Evolutionary conservation across 2,329 filamentous ascomycete species (phyloP).

Genomic region (Colletotrichum sidae): DNA sequence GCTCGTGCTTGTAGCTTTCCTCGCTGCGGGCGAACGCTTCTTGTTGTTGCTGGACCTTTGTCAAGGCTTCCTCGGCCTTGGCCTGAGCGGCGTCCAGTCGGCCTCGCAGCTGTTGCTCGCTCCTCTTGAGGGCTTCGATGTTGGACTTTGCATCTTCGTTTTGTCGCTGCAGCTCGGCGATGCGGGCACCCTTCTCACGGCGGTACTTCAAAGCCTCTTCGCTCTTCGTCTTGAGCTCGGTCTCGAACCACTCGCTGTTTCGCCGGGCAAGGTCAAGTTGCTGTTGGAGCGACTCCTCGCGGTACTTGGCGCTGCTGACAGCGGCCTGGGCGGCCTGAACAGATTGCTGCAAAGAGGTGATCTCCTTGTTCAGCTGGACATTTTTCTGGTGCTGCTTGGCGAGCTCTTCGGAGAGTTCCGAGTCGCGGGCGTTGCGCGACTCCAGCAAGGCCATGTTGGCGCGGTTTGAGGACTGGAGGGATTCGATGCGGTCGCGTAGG

Average conservation of each 20-base stretch:
- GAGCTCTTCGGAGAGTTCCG: constrained; percentile 86
- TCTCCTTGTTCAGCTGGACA: constrained; percentile 83
- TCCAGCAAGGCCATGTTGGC: constrained; percentile 91
- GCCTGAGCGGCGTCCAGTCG: constrained; percentile 86
- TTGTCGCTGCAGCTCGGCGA: constrained; percentile 87
- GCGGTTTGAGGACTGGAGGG: constrained; percentile 91
- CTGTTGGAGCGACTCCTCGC: constrained; percentile 89
- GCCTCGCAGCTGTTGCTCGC: constrained; percentile 82
- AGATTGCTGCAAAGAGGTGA: constrained; percentile 83
- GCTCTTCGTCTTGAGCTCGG: constrained; percentile 89
- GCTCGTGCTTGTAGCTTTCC: constrained; percentile 86
- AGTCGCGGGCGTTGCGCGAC: constrained; percentile 87
- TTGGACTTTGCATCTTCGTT: constrained; percentile 86
- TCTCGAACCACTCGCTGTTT: constrained; percentile 94
- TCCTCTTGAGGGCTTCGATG: constrained; percentile 81
- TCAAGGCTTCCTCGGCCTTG: constrained; percentile 86
- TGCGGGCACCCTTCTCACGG: constrained; percentile 92
- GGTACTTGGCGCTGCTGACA: constrained; percentile 85
- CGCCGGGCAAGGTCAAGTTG: constrained; percentile 89
- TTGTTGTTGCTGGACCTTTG: constrained; percentile 85
- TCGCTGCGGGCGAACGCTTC: constrained; percentile 85
- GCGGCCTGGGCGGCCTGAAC: constrained; percentile 85
- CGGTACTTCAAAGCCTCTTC: constrained; percentile 89
- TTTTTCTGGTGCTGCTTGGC: constrained; percentile 90
- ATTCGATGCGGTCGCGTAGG: constrained; percentile 84